phyloP scores from a whole-genome alignment of 768 basidiomycete species.

The Auricularia auricula-judae region DNA sequence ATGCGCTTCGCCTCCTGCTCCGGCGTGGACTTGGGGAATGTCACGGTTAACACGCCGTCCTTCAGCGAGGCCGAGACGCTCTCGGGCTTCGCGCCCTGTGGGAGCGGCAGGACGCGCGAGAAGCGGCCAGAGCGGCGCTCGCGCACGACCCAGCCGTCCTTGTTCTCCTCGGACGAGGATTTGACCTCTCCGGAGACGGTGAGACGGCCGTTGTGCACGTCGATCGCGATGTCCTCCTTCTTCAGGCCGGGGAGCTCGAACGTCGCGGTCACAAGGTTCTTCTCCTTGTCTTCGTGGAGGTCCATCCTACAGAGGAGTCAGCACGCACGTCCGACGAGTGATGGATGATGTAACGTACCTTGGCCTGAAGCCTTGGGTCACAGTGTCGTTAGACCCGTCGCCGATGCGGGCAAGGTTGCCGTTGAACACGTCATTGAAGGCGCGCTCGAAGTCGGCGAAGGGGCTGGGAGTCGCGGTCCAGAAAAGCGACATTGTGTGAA shows the following conservation, averaged over 20 bases:
- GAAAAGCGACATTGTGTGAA: neutral
- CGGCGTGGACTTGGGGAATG: constrained; percentile 38
- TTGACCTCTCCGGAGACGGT: constrained; percentile 34
- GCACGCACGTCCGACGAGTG: neutral
- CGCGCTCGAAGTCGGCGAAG: constrained; percentile 29
- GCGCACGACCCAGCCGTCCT: constrained; percentile 28
- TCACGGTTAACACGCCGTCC: constrained; percentile 39
- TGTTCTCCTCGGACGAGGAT: constrained; percentile 17
- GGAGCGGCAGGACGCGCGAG: constrained; percentile 35
- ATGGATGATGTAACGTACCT: constrained; percentile 10
- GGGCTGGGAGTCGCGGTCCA: constrained; percentile 10
- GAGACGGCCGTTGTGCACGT: constrained; percentile 10
- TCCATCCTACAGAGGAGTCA: constrained; percentile 22
- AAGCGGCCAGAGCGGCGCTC: constrained; percentile 42
- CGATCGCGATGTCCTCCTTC: constrained; percentile 36
- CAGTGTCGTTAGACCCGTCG: neutral
- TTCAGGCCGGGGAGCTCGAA: constrained; percentile 48
- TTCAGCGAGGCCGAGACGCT: constrained; percentile 37
- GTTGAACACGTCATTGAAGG: constrained; percentile 28
- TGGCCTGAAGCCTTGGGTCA: constrained; percentile 10
- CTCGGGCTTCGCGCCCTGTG: constrained; percentile 32
- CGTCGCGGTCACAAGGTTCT: constrained; percentile 35
- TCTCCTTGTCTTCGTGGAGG: constrained; percentile 31
- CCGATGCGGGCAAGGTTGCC: constrained; percentile 8
- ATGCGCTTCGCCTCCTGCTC: constrained; percentile 8